Evolutionary conservation across 768 basidiomycete species (phyloP).

Genomic region (Rhodotorula diobovata): DNA sequence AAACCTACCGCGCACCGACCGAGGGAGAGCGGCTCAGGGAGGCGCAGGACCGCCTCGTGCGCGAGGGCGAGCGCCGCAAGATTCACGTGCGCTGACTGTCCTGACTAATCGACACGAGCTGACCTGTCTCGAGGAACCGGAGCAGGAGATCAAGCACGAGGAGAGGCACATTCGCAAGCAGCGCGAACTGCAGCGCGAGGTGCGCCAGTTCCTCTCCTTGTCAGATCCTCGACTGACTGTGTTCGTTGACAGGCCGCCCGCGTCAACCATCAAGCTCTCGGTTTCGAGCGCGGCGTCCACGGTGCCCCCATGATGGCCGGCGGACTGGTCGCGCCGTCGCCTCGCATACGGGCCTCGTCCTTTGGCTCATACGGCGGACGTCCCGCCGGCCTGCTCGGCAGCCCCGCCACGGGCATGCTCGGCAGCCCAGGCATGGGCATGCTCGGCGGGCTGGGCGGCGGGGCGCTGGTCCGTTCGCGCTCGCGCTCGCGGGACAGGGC

Average conservation of each 20-base stretch:
- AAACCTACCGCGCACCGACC: conserved; percentile 14
- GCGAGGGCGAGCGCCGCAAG: conserved; percentile 11
- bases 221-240: background rate
- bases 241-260: background rate
- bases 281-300: background rate
- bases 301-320: background rate
- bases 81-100: background rate
- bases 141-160: conserved; percentile 15
- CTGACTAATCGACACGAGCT: no score
- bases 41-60: background rate
- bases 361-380: background rate
- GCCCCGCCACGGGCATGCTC: background rate
- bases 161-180: conserved; percentile 10
- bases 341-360: background rate
- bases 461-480: background rate
- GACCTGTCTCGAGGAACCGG: background rate
- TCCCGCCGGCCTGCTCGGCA: background rate
- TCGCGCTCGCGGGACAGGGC: background rate
- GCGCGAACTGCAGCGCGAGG: background rate
- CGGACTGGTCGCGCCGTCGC: conserved; percentile 1
- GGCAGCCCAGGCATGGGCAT: background rate
- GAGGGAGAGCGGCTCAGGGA: conserved; percentile 5
- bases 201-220: background rate
- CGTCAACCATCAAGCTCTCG: background rate
- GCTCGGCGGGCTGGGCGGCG: background rate